phyloP scores from a whole-genome alignment of 176 grass and related monocot genomes.

The Bonia amplexicaulis region DNA sequence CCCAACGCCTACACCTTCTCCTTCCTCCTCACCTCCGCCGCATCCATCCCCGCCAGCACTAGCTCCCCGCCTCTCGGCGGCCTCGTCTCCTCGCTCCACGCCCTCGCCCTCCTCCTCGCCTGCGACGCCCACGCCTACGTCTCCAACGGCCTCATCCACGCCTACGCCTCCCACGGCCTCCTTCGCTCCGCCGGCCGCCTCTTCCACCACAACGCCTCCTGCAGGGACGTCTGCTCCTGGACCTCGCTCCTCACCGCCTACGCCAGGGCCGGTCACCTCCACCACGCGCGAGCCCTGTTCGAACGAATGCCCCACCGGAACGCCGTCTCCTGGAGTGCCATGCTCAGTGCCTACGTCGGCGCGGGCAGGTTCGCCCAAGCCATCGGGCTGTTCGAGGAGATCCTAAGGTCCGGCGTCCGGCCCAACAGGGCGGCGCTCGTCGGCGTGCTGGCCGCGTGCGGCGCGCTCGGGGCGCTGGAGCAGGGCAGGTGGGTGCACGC shows the following conservation, averaged over 20 bases:
- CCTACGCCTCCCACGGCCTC: conserved; percentile 44
- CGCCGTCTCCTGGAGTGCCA: conserved; percentile 51
- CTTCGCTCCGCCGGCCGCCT: conserved; percentile 27
- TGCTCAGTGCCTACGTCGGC: conserved; percentile 46
- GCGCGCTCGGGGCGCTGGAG: conserved; percentile 56
- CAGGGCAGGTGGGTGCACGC: conserved; percentile 65
- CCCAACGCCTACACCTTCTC: conserved; percentile 56
- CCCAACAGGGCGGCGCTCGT: conserved; percentile 47
- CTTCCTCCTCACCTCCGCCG: conserved; percentile 40
- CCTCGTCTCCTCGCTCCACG: conserved; percentile 26
- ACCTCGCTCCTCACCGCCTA: conserved; percentile 39
- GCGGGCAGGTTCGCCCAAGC: conserved; percentile 38
- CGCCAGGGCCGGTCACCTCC: background rate
- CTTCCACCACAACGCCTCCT: conserved; percentile 1
- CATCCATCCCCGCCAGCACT: background rate
- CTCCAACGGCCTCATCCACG: conserved; percentile 56
- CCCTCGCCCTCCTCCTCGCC: conserved; percentile 30
- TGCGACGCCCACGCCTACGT: conserved; percentile 51
- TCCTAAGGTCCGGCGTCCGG: conserved; percentile 19
- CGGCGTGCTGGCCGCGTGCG: conserved; percentile 34
- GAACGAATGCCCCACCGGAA: conserved; percentile 53
- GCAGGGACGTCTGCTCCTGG: conserved; percentile 48
- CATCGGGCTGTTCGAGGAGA: conserved; percentile 35
- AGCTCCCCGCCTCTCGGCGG: background rate
- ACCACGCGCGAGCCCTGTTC: conserved; percentile 33